Conservation (phyloP, 352 stramenopile species). For the Hyaloperonospora arabidopsidis region DNA sequence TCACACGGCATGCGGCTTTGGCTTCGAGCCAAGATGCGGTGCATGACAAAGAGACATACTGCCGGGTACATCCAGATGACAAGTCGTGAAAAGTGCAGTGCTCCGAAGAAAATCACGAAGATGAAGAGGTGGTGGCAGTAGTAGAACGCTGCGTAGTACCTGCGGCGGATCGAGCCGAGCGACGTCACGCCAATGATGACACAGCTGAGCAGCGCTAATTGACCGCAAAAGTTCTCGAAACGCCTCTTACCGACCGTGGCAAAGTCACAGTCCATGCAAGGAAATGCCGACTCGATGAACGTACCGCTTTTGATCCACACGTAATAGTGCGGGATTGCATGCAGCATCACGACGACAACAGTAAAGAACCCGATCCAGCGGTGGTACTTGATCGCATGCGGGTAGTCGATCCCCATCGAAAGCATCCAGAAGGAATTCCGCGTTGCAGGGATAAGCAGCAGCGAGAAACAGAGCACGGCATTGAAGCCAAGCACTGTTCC, state of each 20-base stretch:
- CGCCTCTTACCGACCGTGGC: conserved; percentile 51
- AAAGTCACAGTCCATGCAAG: conserved; percentile 66
- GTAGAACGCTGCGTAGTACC: conserved; percentile 84
- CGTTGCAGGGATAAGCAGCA: conserved; percentile 54
- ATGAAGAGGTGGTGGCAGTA: conserved; percentile 86
- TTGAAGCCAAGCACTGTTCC: conserved; percentile 72
- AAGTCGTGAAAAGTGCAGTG: conserved; percentile 71
- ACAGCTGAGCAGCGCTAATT: conserved; percentile 60
- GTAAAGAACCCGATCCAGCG: conserved; percentile 77
- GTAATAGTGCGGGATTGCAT: conserved; percentile 72
- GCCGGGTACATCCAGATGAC: conserved; percentile 81
- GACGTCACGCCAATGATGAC: conserved; percentile 74
- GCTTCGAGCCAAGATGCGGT: conserved; percentile 63
- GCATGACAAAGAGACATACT: conserved; percentile 75
- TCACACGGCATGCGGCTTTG: conserved; percentile 67
- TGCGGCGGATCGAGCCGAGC: conserved; percentile 57
- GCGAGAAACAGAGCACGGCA: conserved; percentile 54
- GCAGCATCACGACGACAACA: conserved; percentile 48
- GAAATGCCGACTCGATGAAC: conserved; percentile 49
- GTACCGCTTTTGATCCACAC: conserved; percentile 49
- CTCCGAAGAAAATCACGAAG: conserved; percentile 55
- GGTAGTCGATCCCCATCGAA: conserved; percentile 79
- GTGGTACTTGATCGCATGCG: conserved; percentile 83
- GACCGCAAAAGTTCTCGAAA: conserved; percentile 68
- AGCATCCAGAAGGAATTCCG: conserved; percentile 83